Evolutionary conservation across 371 early-diverging fungal species (phyloP), one percentile per base, ranked within the genome.

Genomic region (Mortierella polycephala): DNA sequence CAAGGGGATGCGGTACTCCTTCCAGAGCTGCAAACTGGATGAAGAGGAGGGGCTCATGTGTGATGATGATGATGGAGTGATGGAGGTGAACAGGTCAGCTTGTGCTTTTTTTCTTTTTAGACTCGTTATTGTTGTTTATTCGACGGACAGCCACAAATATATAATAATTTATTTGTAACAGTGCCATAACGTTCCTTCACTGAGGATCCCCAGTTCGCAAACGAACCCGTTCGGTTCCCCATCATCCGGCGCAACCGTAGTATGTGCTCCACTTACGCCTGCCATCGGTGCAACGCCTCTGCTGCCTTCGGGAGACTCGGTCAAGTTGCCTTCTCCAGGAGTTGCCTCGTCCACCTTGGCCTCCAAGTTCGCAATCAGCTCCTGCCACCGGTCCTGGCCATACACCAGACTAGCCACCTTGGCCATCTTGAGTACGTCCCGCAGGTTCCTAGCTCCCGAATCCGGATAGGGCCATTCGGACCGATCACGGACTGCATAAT

Each of bases 391-490:
- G 45, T 82, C 73, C 30, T 67, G 69, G 3, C 82, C 77, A 67
- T 85, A 88, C 4, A 81, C 76, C 44, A 85, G 64, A 47, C 68
- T 80, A 1, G 87, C 88, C 6, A 75, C 57, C 54, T 82, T 81
- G n/a, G 82, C 67, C 52, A 85, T 55, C 60, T 84, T 74, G 54
- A 82, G 72, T 1, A 85, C 69, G 50, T 69, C 71, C 2, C 54
- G 42, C n/a, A 74, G 21, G 46, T 62, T 74, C 7, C 60, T 77
- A 57, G 42, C 63, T 57, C 61, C 73, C 0, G 63, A 62, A 39
- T 85, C 84, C 16, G 64, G 57, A 41, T 77, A 83, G 0, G 81
- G 75, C 88, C 88, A 88, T 11, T 76, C 75, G 5, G 80, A 68
- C 13, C 81, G 79, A 61, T 85, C 84, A 16, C 76, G 61, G 16